Base-by-base conservation (phyloP, 2,329 filamentous ascomycete genomes). In the Fusarium haematococcum region DNA sequence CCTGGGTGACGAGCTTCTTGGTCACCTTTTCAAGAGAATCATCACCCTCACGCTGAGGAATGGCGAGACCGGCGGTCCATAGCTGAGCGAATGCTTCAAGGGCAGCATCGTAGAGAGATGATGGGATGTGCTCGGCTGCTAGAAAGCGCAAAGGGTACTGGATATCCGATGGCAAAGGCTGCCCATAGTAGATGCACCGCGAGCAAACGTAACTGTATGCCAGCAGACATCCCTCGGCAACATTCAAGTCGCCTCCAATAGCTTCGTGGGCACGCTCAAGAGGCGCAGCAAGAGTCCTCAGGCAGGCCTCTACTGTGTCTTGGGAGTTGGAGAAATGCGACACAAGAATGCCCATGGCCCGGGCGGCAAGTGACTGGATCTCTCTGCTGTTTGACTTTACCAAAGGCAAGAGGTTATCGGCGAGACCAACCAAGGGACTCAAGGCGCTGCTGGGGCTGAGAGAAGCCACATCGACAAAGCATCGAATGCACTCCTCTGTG, bases 281-380 rank as follows among this genome's bases (percentile, higher is more conserved):
- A 16, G 93, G 83, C 0, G 83, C 78, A 18, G 81, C 73, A 27
- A 91, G 65, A 5, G 77, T 78, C 50, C 67, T 68, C n/a, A 74
- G 67, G 63, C 75, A 78, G 23, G 78, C 77, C 2, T 67, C 67
- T 20, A 84, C 69, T 2, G 62, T 68, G 6, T 81, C 78, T 0
- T 83, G 75, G 3, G 86, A 77, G 66, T 86, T 86, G 8, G 76
- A 78, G 5, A 87, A 86, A 80, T 96, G 93, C 0, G 94, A 92
- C 1, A 89, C 91, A 6, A 98, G 83, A 14, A 98, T 92, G 1
- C 95, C 95, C 76, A 95, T 90, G 0, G 91, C 89, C 69, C 91
- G 91, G 18, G 94, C 91, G 2, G 92, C 91, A 32, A 92, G 85
- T 41, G 87, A 85, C 39, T 95, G 89, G 7, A 93, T 87, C 64